Percentiles rank a stretch among this genome's conserved stretches.
Evolutionary conservation across 2,329 filamentous ascomycete species (phyloP).

Genomic region (Aspergillus spinulosporus): DNA sequence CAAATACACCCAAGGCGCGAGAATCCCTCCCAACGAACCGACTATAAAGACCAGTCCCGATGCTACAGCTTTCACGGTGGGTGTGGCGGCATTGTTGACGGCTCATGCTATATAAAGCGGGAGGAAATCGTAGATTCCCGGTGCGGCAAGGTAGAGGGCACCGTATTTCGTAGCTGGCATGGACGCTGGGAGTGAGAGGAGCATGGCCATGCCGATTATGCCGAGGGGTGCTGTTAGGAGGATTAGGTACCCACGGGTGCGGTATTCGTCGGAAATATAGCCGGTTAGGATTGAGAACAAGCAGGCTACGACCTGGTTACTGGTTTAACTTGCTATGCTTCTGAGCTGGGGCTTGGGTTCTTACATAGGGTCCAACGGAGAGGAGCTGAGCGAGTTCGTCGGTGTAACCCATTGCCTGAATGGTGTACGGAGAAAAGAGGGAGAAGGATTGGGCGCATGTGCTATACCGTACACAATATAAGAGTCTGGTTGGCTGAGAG

Average conservation of each 20-base stretch:
- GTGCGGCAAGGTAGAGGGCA: conserved; percentile 6
- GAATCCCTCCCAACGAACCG: conserved; percentile 5
- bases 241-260: conserved; percentile 4
- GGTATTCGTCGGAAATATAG: conserved; percentile 12
- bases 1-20: conserved; percentile 13
- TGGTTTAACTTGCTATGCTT: background rate
- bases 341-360: background rate
- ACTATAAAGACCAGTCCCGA: conserved; percentile 3
- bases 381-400: conserved; percentile 13
- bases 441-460: conserved; percentile 16
- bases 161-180: conserved; percentile 7
- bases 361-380: conserved; percentile 13
- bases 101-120: conserved; percentile 10
- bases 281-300: conserved; percentile 4
- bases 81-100: conserved; percentile 9
- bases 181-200: conserved; percentile 3
- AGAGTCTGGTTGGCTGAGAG: too few species aligned
- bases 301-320: conserved; percentile 4
- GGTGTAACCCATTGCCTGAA: conserved; percentile 15
- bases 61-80: conserved; percentile 1
- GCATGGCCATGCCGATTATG: conserved; percentile 5
- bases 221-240: background rate
- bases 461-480: background rate
- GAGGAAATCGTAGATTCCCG: conserved; percentile 5
- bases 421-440: conserved; percentile 14